Base-by-base conservation (phyloP, 306 rosid genomes). In the Inga leiocalycina region DNA sequence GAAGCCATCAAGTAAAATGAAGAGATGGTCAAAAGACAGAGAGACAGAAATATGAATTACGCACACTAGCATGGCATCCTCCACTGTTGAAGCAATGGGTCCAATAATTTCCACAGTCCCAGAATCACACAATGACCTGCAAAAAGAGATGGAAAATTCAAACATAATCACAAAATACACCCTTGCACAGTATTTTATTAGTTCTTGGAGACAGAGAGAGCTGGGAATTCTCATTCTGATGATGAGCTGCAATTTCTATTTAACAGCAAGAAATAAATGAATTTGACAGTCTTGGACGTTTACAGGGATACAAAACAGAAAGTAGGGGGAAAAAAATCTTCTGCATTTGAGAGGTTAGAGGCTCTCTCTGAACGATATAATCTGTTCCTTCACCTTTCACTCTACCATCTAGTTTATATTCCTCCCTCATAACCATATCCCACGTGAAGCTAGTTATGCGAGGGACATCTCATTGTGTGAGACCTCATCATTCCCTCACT, bases 51-150 rank as follows among this genome's bases (percentile, higher is more conserved):
- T 61, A 85, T 57, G 88, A 82, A 73, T 54, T 35, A 82, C 93
- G 80, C 90, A 95, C 98, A 95, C 98, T 86, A 95, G 94, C 91
- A 95, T 88, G 85, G 79, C 85, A 87, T 95, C 99, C 86, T 95
- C 99, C 87, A 95, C 93, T 3, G 97, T 64, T 46, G 99, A 91
- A 24, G 99, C 93, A 82, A 95, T 90, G 73, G 99, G 99, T 79
- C 99, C 99, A 82, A 95, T 91, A 89, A 95, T 88, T 88, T 95
- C 99, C 87, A 93, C 93, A 20, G 99, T 95, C 72, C 99, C 99
- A 75, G 85, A 27, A 79, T 86, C 97, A 86, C 98, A 95, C 49
- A 91, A 65, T 84, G 97, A 90, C 79, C 99, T 95, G 88, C 74
- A 83, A 87, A 69, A 85, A 75, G 71, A 78, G 51, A 78, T 27